phyloP scores from a whole-genome alignment of 2,329 filamentous ascomycete species.

The Thermothelomyces thermophilus region DNA sequence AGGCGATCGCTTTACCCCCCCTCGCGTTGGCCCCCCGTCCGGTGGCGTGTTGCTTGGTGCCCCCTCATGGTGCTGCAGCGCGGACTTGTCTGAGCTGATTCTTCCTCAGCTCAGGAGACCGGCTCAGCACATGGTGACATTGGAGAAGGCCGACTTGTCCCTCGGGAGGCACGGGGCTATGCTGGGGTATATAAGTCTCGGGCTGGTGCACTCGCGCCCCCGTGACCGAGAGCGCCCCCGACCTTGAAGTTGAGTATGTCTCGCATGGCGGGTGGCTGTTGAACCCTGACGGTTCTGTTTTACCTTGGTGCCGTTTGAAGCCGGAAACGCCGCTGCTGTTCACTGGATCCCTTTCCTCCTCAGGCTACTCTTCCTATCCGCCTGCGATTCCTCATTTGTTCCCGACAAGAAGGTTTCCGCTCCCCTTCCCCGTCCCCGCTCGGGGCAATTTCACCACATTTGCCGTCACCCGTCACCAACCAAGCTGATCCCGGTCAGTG shows the following conservation, averaged over 20 bases:
- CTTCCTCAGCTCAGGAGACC: background rate
- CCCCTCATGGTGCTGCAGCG: background rate
- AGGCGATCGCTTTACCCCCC: background rate
- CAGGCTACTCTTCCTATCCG: background rate
- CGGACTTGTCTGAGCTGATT: background rate
- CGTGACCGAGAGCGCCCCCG: background rate
- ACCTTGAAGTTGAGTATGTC: constrained; percentile 3
- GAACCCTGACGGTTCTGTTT: constrained; percentile 4
- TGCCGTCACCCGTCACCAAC: background rate
- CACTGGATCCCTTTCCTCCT: constrained; percentile 11
- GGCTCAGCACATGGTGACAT: background rate
- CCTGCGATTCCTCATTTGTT: no score
- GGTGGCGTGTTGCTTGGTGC: background rate
- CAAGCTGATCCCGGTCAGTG: no score
- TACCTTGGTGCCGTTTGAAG: background rate
- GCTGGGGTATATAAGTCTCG: constrained; percentile 12
- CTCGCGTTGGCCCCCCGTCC: background rate
- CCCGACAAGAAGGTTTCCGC: no score
- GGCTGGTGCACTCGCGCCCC: constrained; percentile 5
- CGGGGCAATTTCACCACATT: background rate
- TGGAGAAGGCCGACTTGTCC: background rate
- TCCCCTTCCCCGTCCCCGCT: no score
- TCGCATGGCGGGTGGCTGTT: constrained; percentile 6
- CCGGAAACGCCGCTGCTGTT: background rate
- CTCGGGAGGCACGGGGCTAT: background rate